Conservation (phyloP, 768 basidiomycete genomes). For the Ramaria sp. region DNA sequence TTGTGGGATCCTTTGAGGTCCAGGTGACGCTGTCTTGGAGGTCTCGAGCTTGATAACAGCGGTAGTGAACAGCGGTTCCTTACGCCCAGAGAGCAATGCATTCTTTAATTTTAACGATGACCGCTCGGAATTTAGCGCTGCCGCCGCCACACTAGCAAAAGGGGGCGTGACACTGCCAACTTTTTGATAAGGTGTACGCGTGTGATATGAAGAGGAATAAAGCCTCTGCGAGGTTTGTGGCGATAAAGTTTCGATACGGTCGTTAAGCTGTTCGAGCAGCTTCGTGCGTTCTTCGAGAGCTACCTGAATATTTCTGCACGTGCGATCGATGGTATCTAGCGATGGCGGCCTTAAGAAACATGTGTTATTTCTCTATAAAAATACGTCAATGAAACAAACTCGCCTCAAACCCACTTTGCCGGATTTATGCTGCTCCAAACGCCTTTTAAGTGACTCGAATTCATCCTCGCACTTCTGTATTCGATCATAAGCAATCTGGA, state of each 20-base stretch:
- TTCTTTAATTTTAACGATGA: conserved; percentile 60
- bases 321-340: conserved; percentile 74
- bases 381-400: conserved; percentile 15
- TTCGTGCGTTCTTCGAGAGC: conserved; percentile 51
- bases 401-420: conserved; percentile 57
- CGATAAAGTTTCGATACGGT: conserved; percentile 37
- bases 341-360: conserved; percentile 56
- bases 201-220: conserved; percentile 5
- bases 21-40: not conserved
- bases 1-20: no score
- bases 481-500: conserved; percentile 56
- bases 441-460: conserved; percentile 59
- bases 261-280: conserved; percentile 39
- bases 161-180: not conserved
- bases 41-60: conserved; percentile 24
- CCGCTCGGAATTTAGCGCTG: conserved; percentile 72
- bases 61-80: conserved; percentile 56
- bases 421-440: conserved; percentile 46
- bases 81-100: conserved; percentile 48
- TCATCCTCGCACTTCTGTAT: conserved; percentile 73
- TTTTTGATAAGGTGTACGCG: not conserved
- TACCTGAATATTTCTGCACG: conserved; percentile 75
- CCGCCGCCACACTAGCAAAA: conserved; percentile 62
- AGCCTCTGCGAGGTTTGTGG: conserved; percentile 6
- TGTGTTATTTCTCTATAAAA: not conserved